phyloP scores from a whole-genome alignment of 148 eudicot genomes.

The Bassia scoparia region DNA sequence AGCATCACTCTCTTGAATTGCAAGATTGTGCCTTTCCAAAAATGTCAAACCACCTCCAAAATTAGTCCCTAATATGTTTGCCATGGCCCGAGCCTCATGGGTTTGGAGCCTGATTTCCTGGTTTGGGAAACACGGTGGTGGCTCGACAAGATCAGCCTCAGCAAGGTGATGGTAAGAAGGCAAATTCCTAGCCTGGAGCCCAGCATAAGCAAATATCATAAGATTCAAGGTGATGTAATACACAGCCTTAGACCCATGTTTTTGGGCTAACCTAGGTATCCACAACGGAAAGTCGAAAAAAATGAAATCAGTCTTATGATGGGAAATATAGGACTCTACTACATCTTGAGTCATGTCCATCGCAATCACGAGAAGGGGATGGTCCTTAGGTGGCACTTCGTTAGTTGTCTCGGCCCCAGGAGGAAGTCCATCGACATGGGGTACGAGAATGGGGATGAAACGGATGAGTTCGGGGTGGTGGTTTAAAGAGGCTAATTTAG shows the following conservation, averaged over 20 bases:
- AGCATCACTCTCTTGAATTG: not conserved
- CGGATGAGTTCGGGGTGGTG: conserved; percentile 35
- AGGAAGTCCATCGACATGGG: conserved; percentile 43
- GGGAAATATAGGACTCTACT: conserved; percentile 17
- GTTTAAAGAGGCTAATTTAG: conserved; percentile 28
- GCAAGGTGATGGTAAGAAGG: not conserved
- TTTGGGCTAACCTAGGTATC: conserved; percentile 32
- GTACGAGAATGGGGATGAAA: conserved; percentile 34
- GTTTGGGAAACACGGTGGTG: conserved; percentile 15
- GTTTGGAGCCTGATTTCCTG: not conserved
- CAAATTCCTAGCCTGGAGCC: too few species aligned
- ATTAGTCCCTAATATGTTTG: too few species aligned
- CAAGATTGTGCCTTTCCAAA: not conserved
- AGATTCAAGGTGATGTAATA: too few species aligned
- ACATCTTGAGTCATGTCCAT: conserved; percentile 32
- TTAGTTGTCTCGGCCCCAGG: conserved; percentile 36
- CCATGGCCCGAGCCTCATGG: conserved; percentile 16
- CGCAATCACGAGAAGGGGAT: conserved; percentile 28
- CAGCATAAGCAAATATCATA: too few species aligned
- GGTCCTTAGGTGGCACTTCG: conserved; percentile 22
- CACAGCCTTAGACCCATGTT: too few species aligned
- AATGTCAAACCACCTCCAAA: not conserved
- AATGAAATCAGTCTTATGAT: conserved; percentile 28
- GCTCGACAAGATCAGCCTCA: conserved; percentile 5
- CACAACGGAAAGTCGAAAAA: conserved; percentile 39